Base-by-base conservation (phyloP, 768 basidiomycete species). In the Mycena galopus region DNA sequence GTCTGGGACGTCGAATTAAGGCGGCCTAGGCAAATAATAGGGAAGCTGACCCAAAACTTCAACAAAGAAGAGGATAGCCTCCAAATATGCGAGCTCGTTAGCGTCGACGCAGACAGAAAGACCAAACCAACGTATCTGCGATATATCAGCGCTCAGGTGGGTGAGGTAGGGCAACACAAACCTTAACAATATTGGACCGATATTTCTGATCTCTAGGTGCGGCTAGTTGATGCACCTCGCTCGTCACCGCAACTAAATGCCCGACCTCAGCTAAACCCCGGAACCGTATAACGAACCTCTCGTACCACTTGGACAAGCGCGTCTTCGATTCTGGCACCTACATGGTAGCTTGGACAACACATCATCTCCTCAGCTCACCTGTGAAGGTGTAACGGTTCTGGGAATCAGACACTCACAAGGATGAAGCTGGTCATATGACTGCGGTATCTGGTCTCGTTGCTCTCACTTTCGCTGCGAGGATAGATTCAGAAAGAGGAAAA, bases 361-460 rank as follows among this genome's bases (percentile, higher is more conserved):
- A n/a, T n/a, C n/a, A n/a, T n/a, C n/a, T n/a, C n/a, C n/a, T n/a
- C n/a, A n/a, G n/a, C n/a, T n/a, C n/a, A n/a, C n/a, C n/a, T n/a
- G 23, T 17, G 14, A 27, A 0, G 9, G 11, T 4, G 7, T 58
- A 16, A 29, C 50, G 11, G 16, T n/a, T 8, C 32, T 16, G 5
- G 16, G 64, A 14, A 85, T 81, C 47, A n/a, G n/a, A 94, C 97
- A 89, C 98, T 96, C 19, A 99, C 97, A 62, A 99, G 90, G 81
- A 99, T 98, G 83, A 99, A 99, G 75, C 95, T 91, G 84, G 98
- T 98, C 97, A n/a, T n/a, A n/a, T n/a, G n/a, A n/a, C n/a, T n/a
- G n/a, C n/a, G n/a, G n/a, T n/a, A n/a, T n/a, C n/a, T n/a, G n/a
- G n/a, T n/a, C n/a, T n/a, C n/a, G n/a, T n/a, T n/a, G n/a, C n/a